phyloP scores from a whole-genome alignment of 139 green algal species.

The Haematococcus lacustris region DNA sequence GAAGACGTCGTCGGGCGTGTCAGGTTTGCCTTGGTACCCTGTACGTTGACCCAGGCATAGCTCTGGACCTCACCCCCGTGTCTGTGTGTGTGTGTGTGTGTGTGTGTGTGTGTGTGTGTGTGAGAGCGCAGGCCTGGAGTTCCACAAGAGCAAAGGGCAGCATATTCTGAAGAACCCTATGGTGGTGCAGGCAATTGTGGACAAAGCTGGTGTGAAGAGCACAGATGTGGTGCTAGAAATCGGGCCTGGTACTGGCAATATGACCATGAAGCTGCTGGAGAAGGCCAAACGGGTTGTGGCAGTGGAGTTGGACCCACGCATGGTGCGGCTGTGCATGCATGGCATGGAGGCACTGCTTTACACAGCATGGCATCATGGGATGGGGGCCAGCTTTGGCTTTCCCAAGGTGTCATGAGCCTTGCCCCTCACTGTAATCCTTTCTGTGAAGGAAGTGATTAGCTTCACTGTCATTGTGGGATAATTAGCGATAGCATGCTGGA shows the following conservation, averaged over 20 bases:
- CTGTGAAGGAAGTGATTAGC: no score
- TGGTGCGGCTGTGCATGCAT: no score
- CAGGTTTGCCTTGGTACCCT: slow-evolving; percentile 31
- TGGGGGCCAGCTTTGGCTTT: no score
- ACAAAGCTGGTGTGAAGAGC: slow-evolving; percentile 91
- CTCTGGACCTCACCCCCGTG: neutral
- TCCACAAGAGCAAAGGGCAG: slow-evolving; percentile 97
- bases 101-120: neutral
- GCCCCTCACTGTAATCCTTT: no score
- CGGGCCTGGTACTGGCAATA: slow-evolving; percentile 92
- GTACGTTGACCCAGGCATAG: neutral
- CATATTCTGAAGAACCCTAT: slow-evolving; percentile 98
- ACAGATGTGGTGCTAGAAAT: slow-evolving; percentile 99
- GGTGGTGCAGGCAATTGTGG: slow-evolving; percentile 90
- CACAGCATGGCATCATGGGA: neutral
- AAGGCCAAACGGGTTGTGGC: slow-evolving; percentile 92
- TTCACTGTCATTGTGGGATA: no score
- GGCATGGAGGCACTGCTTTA: no score
- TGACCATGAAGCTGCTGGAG: slow-evolving; percentile 96
- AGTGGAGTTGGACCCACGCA: slow-evolving; percentile 91
- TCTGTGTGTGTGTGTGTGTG: neutral
- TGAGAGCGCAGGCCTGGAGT: slow-evolving; percentile 79
- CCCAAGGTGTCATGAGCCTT: neutral
- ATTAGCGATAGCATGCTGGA: no score
- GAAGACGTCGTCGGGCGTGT: slow-evolving; percentile 48